phyloP scores from a whole-genome alignment of 495 filamentous ascomycete genomes.

The Xylaria acuta region DNA sequence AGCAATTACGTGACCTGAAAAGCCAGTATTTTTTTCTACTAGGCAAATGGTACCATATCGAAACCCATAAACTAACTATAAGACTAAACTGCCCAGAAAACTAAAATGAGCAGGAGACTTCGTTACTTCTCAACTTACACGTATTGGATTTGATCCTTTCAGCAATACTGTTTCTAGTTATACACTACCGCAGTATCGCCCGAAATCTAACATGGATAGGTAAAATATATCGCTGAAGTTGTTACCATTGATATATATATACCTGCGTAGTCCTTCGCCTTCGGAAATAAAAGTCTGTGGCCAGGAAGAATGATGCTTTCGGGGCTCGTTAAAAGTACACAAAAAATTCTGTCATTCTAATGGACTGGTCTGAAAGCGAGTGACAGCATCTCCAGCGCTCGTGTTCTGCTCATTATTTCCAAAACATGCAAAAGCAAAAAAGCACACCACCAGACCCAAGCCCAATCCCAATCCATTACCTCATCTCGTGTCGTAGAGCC shows the following conservation, averaged over 20 bases:
- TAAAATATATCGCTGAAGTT: background rate
- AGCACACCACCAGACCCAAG: background rate
- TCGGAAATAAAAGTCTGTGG: background rate
- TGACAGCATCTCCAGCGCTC: conserved; percentile 1
- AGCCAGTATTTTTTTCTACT: too few species aligned
- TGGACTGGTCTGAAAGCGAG: conserved; percentile 6
- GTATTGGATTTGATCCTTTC: too few species aligned
- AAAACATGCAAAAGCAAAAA: background rate
- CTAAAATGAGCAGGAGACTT: background rate
- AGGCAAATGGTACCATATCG: too few species aligned
- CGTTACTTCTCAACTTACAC: background rate
- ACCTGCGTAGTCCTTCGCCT: background rate
- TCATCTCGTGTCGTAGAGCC: background rate
- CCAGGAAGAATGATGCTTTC: background rate
- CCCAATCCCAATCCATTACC: background rate
- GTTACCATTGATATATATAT: background rate
- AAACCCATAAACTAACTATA: too few species aligned
- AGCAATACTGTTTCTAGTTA: too few species aligned
- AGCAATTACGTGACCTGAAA: too few species aligned
- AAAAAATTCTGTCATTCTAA: background rate
- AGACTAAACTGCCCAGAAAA: background rate
- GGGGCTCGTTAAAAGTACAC: background rate
- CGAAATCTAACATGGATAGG: too few species aligned
- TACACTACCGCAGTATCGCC: too few species aligned
- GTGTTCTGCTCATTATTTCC: conserved; percentile 11